Evolutionary conservation across 78 protist genomes (phyloP), one percentile per base, ranked within the genome.

Genomic region (Cavenderia fasciculata): DNA sequence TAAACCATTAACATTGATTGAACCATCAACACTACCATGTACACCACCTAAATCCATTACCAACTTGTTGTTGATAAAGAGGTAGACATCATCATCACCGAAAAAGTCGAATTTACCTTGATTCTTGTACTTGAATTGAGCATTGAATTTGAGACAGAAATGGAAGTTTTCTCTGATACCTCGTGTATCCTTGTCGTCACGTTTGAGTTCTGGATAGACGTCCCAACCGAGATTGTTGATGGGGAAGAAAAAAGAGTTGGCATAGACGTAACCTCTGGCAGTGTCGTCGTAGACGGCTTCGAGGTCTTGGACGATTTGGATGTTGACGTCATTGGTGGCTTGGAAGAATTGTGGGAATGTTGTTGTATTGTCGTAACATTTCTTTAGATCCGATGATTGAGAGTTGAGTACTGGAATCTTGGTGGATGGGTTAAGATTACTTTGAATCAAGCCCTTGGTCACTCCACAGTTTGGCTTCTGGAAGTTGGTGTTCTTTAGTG

Each of bases 151-250:
- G 29, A 12, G 7, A 54, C 61, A 54, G 16, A 54, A 54, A 54
- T 54, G 61, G 61, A n/a, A 54, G 61, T 54, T 54, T 5, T 54
- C 85, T 59, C 52, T 49, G n/a, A 21, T 44, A 3, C 57, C 74
- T 44, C 25, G 7, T 16, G 25, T 18, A 23, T 18, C n/a, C 61
- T 18, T 46, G 12, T 69, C n/a, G 27, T 31, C 12, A n/a, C n/a
- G n/a, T n/a, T n/a, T n/a, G n/a, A n/a, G n/a, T n/a, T n/a, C n/a
- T n/a, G n/a, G n/a, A n/a, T n/a, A n/a, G n/a, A 18, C 57, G 43
- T 82, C 93, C 74, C 74, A 87, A 52, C 93, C 93, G 25, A 25
- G 51, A 23, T 61, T 11, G 43, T 87, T 86, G 21, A 87, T 87
- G 19, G 93, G 87, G 62, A 74, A 87, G 77, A 87, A 87, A 8